These are phyloP conservation scores for Ceratonia siliqua DNA, from an alignment of 306 rosid species.

Conservation along the genomic window DNA sequence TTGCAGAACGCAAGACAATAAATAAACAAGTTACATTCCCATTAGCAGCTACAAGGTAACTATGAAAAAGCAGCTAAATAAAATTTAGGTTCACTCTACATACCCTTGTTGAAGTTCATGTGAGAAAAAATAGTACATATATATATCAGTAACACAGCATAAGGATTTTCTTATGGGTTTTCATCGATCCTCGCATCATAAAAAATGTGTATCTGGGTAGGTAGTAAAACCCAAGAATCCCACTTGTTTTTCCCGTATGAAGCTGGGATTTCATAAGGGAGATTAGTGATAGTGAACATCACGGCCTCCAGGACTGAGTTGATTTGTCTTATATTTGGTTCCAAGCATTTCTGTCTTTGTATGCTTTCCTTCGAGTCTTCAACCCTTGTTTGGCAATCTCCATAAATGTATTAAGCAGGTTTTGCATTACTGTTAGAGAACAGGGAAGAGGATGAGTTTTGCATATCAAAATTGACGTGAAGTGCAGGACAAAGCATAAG, in stretches of 20 bases:
- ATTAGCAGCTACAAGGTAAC: too few relatives aligned
- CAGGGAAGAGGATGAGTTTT: background rate
- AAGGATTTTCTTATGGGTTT: background rate
- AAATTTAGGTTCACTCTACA: too few relatives aligned
- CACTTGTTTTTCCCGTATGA: background rate
- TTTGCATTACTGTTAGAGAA: background rate
- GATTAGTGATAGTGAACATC: background rate
- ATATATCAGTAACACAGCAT: too few relatives aligned
- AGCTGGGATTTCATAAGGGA: background rate
- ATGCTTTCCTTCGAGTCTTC: slow-evolving; percentile 1
- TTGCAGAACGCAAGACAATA: too few relatives aligned
- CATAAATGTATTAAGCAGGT: background rate
- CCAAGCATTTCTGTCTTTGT: background rate
- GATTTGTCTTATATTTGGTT: slow-evolving; percentile 1
- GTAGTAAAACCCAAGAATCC: background rate
- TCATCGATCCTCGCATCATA: background rate
- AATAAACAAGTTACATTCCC: too few relatives aligned
- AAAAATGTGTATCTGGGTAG: background rate
- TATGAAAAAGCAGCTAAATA: too few relatives aligned
- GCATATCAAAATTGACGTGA: background rate
- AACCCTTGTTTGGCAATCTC: background rate
- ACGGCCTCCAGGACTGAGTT: background rate
- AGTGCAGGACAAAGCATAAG: background rate
- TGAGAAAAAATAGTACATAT: too few relatives aligned
- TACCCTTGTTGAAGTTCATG: too few relatives aligned